Percentiles rank a stretch among this genome's conserved stretches.
Conservation (phyloP, 2,329 filamentous ascomycete species). For the Bimuria novae-zelandiae region DNA sequence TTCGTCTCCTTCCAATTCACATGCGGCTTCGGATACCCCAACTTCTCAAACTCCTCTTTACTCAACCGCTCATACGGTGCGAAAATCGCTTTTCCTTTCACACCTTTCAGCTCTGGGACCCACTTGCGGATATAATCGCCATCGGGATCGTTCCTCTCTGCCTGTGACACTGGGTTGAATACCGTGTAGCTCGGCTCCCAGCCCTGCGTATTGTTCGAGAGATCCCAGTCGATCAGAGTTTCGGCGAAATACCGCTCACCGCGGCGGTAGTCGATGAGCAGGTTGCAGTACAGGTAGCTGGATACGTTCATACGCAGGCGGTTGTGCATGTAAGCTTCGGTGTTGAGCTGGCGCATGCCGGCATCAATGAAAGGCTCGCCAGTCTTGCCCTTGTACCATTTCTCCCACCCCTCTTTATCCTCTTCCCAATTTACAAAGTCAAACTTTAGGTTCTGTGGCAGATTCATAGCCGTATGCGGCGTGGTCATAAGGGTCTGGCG, state of each 20-base stretch:
- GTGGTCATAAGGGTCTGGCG: conserved; percentile 53
- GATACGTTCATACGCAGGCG: conserved; percentile 57
- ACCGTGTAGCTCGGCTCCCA: conserved; percentile 59
- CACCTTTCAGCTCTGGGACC: conserved; percentile 45
- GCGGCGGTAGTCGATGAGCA: conserved; percentile 55
- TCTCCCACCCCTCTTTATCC: conserved; percentile 55
- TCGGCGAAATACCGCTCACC: conserved; percentile 59
- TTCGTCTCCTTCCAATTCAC: conserved; percentile 52
- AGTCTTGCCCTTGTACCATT: conserved; percentile 54
- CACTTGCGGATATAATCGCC: conserved; percentile 47
- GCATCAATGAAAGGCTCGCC: conserved; percentile 58
- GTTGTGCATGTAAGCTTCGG: conserved; percentile 59
- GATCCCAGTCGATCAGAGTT: conserved; percentile 54
- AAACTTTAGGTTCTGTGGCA: conserved; percentile 58
- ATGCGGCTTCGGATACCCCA: conserved; percentile 53
- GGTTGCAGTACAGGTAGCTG: conserved; percentile 54
- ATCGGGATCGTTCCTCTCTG: conserved; percentile 45
- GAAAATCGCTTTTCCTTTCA: conserved; percentile 55
- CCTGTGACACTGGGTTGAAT: conserved; percentile 50
- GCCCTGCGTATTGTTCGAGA: conserved; percentile 57
- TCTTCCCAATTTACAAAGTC: conserved; percentile 58
- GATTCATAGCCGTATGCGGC: conserved; percentile 56
- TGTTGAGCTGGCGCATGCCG: conserved; percentile 56
- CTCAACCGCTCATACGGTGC: conserved; percentile 51
- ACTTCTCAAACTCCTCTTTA: conserved; percentile 54